Evolutionary conservation across 495 filamentous ascomycete genomes (phyloP), one percentile per base, ranked within the genome.

Genomic region (Xanthoparmelia taractica): DNA sequence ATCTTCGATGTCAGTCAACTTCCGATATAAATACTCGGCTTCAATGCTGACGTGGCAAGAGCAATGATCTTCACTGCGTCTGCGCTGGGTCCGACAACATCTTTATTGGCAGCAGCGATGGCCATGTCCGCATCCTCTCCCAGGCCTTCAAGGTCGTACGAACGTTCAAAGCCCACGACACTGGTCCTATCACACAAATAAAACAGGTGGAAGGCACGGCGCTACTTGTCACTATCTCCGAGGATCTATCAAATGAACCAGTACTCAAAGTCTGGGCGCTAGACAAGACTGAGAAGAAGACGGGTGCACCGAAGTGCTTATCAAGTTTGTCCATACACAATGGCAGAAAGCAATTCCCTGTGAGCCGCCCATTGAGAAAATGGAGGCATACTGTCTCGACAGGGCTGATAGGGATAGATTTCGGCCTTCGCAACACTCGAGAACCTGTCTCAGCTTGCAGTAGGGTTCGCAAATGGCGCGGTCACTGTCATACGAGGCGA

Each of bases 261-360:
- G 79, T 91, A 8, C 73, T 98, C 57, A 97, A 96, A 71, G 92
- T 97, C 27, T 98, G 94, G 94, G 92, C 90, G 34, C 77, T 98
- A 65, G 93, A 98, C 72, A 95, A 92, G 74, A 81, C 87, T 7
- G 93, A 96, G 68, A 97, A 91, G 81, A 97, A 96, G 80, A 95
- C 87, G 15, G 92, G 92, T 2, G 76, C 84, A 31, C 94, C 94
- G 18, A 86, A 85, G 20, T 97, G 95, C 70, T 80, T 93, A 67
- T 95, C 88, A 57, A 92, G 87, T 0, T 75, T 96, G 33, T 85
- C 80, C 25, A 85, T 98, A 60, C 89, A 93, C 67, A 98, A 97
- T 79, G 92, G 90, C 20, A 84, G 91, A 68, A 91, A 93, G 71
- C 88, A 89, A 61, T 97, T 97, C 74, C 94, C 94, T 20, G 90